Evolutionary conservation across 2,329 filamentous ascomycete species (phyloP), one percentile per base, ranked within the genome.

Genomic region (Sporothrix inflata): DNA sequence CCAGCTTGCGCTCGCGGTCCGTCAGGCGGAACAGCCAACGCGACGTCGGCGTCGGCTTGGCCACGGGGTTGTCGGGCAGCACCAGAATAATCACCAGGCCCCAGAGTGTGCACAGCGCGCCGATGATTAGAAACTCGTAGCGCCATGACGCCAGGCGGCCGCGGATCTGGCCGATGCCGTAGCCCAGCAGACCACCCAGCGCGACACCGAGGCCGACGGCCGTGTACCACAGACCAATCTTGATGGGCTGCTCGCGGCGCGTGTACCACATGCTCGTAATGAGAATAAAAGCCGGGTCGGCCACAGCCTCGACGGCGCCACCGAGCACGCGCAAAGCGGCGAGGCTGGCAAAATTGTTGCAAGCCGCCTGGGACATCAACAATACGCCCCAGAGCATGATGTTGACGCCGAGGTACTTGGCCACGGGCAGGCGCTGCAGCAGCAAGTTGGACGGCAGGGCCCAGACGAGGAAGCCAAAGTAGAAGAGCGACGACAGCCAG

Each of bases 181-280:
- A 90, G 0, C 86, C 80, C 78, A 71, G 60, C 19, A 73, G 71
- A 40, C 74, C 74, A 45, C 88, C 88, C 0, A 89, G 83, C 0
- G 88, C 87, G 45, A 89, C 88, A 1, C 86, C 88, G 8, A 89
- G 78, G 0, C 88, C 88, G 65, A 69, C 67, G 11, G 67, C 67
- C 11, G 70, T 72, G 42, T 89, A 89, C 40, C 86, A 87, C 0
- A 90, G 0, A 87, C 80, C 1, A 86, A 87, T 67, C 90, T 88
- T 0, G 89, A 82, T 2, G 87, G 89, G 88, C 75, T 91, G 89
- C 76, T 92, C 87, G 3, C 84, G 82, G 11, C 88, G 83, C 1
- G 88, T 90, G 75, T 90, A 85, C 85, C 88, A 92, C 88, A 90
- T 90, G 4, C 84, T 85, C 0, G 89, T 91, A 47, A 91, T 88